Evolutionary conservation across 257 asterid species (phyloP), one percentile per base, ranked within the genome.

Genomic region (Solanum lignicaule): DNA sequence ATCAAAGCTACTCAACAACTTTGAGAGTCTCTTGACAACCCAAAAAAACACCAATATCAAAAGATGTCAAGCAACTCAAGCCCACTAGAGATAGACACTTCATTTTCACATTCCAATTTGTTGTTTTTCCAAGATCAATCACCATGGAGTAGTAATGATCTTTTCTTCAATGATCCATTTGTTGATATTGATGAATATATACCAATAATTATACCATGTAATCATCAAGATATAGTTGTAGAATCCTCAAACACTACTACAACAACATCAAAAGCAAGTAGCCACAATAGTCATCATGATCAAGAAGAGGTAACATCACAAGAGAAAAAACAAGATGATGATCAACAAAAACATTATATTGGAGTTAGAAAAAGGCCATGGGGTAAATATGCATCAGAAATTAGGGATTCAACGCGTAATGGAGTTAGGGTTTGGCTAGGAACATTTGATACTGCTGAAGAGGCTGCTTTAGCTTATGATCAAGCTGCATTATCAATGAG

Each of bases 371-470:
- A 43, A 52, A 87, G 91, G 76, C 91, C 92, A 13, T 90, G 93
- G 92, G 91, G 93, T 6, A 91, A 90, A 79, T 91, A 48, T 83
- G 93, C 93, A 11, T 89, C 93, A 10, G 93, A 90, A 86, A 91
- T 91, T 75, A 90, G 90, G 43, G 93, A 91, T 89, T 91, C 92
- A 6, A 91, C 93, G 3, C 88, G 93, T 76, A 91, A 88, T 20
- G 92, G 93, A 31, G 66, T 48, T 33, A 88, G 93, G 83, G 93
- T 91, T 66, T 91, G 93, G 92, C 73, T 90, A 43, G 93, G 92
- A 9, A 91, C 93, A 38, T 90, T 91, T 35, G 88, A 87, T 36
- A 91, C 69, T 6, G 92, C 87, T 23, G 91, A 88, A 46, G 92
- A 90, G 29, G 93, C 93, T 9, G 93, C 91, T 35, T 58, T 90